A percentile compares a stretch with the other conserved stretches of the same genome.
Evolutionary conservation across 495 filamentous ascomycete species (phyloP).

Genomic region (Podospora pseudocomata): DNA sequence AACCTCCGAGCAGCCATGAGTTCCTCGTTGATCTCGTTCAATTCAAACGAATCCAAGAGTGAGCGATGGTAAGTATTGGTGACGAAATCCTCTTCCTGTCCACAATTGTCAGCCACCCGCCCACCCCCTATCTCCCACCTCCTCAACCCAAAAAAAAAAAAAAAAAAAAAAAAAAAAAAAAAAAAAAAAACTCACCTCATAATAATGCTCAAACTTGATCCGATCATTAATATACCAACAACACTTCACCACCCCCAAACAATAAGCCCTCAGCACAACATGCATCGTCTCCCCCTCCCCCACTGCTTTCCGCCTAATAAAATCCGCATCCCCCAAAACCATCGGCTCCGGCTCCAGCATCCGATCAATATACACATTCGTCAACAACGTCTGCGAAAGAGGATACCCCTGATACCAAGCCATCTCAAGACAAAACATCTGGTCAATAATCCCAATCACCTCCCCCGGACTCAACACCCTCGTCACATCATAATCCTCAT

Average conservation of each 20-base stretch:
- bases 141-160: background rate
- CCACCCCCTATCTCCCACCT: background rate
- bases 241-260: slow-evolving; percentile 75
- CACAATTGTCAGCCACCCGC: slow-evolving; percentile 24
- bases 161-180: background rate
- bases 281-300: slow-evolving; percentile 50
- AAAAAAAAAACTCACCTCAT: slow-evolving; percentile 58
- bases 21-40: slow-evolving; percentile 52
- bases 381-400: slow-evolving; percentile 90
- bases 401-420: slow-evolving; percentile 95
- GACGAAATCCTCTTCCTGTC: slow-evolving; percentile 91
- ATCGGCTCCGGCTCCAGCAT: slow-evolving; percentile 68
- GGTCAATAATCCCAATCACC: slow-evolving; percentile 89
- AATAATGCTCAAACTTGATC: slow-evolving; percentile 75
- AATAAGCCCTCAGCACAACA: slow-evolving; percentile 77
- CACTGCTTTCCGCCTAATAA: slow-evolving; percentile 40
- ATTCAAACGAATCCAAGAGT: slow-evolving; percentile 62
- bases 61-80: slow-evolving; percentile 81
- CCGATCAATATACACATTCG: slow-evolving; percentile 87
- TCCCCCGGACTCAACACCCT: slow-evolving; percentile 68
- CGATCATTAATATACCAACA: slow-evolving; percentile 74
- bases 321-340: slow-evolving; percentile 66
- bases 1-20: slow-evolving; percentile 57
- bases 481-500: slow-evolving; percentile 80
- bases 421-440: slow-evolving; percentile 90